Evolutionary conservation across 768 basidiomycete species (phyloP), one percentile per base, ranked within the genome.

Genomic region (Boletus tomentosulus): DNA sequence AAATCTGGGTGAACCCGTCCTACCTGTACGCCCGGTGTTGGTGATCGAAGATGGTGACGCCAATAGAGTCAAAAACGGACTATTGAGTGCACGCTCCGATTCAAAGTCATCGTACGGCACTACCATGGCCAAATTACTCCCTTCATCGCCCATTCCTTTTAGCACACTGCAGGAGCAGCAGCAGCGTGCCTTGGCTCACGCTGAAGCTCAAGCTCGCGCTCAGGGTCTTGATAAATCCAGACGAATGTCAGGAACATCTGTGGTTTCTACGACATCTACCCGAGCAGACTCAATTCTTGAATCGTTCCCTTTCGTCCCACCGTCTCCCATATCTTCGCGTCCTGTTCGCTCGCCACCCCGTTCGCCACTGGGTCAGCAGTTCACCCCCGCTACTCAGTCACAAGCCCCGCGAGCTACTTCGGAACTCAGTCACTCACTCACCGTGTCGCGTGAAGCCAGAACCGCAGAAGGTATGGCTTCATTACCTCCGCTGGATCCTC

Each of bases 221-320:
- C 81, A 81, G 59, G 81, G 76, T 43, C 62, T 76, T 48, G 77
- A 76, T 46, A 72, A 66, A 57, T 54, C 60, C 27, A 76, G 78
- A 57, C 74, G 83, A 50, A 76, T 81, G 57, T 86, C 89, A 6
- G 80, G 78, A 53, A 81, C 83, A 6, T 90, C 87, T 30, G 80
- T 82, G 46, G 69, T 85, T 53, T 86, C 85, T 31, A 81, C 81
- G 12, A 73, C 86, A 13, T 87, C 87, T 10, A 86, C 86, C 3
- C 80, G 81, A 46, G 87, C 89, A 27, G 89, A 92, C 65, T 92
- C 89, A 3, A 89, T 92, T 59, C 77, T 92, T 27, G 90, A 91
- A 69, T 85, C 83, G 13, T 93, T 93, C 77, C 89, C 88, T 34
- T 92, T 93, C 66, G 89, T 93, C 9, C 91, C 91, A 24, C 91